phyloP scores from a whole-genome alignment of 176 grass and related monocot genomes.

The Zoysia japonica region DNA sequence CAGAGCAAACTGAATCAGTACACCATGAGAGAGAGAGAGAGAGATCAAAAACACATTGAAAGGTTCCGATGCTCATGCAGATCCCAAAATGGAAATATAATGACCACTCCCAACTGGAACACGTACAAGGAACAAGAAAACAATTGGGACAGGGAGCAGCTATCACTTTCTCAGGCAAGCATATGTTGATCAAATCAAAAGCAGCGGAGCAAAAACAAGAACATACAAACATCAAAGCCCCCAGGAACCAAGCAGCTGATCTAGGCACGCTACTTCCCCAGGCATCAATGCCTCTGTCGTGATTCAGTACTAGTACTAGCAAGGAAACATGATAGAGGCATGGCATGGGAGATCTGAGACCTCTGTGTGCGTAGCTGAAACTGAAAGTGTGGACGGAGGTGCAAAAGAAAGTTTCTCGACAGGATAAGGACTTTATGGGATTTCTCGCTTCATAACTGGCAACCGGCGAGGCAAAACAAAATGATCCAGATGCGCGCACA shows the following conservation, averaged over 20 bases:
- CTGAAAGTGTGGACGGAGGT: background rate
- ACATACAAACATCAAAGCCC: slow-evolving; percentile 26
- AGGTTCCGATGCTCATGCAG: slow-evolving; percentile 13
- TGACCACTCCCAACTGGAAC: slow-evolving; percentile 59
- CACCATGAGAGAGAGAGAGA: background rate
- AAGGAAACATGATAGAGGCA: background rate
- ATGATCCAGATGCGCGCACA: slow-evolving; percentile 17
- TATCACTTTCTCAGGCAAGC: slow-evolving; percentile 43
- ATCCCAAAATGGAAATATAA: slow-evolving; percentile 58
- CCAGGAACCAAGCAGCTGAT: slow-evolving; percentile 48
- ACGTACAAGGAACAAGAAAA: slow-evolving; percentile 53
- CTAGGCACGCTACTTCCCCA: slow-evolving; percentile 34
- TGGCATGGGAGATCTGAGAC: background rate
- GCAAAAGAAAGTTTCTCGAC: slow-evolving; percentile 15
- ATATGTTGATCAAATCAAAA: slow-evolving; percentile 36
- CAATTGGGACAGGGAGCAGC: slow-evolving; percentile 28
- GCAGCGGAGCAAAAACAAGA: slow-evolving; percentile 12
- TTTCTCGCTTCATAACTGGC: slow-evolving; percentile 62
- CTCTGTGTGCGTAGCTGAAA: background rate
- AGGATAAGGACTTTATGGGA: slow-evolving; percentile 43
- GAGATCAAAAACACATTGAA: background rate
- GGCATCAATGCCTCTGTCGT: background rate
- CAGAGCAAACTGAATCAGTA: background rate
- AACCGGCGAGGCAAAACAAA: background rate
- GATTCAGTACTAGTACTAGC: too few relatives aligned